Conservation (phyloP, 805 yeast genomes). For the Monosporozyma servazzii region DNA sequence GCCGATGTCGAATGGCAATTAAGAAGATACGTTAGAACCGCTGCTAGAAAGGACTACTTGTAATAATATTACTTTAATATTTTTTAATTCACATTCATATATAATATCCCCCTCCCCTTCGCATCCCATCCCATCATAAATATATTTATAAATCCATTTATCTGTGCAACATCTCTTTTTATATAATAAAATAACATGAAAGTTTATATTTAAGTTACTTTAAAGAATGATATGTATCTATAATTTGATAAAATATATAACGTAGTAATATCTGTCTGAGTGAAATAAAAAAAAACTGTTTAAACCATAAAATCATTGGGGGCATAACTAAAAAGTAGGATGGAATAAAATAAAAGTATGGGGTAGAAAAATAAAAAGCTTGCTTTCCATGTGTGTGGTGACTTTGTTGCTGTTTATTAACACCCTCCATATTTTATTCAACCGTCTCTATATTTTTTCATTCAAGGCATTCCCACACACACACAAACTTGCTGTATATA, state of each 20-base stretch:
- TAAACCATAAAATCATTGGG: background rate
- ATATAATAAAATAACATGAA: background rate
- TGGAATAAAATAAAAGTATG: background rate
- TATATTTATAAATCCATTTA: background rate
- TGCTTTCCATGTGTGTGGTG: background rate
- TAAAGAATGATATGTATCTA: background rate
- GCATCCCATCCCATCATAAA: background rate
- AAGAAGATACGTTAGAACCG: slow-evolving; percentile 89
- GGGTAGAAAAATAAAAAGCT: background rate
- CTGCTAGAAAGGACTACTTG: slow-evolving; percentile 86
- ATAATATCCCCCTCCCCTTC: background rate
- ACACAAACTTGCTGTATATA: background rate
- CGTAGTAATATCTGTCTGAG: background rate
- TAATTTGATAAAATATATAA: background rate
- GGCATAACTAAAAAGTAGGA: background rate
- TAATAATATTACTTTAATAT: background rate
- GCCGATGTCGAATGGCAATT: slow-evolving; percentile 98
- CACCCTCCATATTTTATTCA: background rate
- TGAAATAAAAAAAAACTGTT: background rate
- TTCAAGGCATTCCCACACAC: background rate
- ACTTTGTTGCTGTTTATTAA: too few relatives aligned
- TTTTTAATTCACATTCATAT: background rate
- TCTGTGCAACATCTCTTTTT: background rate
- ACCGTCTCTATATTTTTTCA: too few relatives aligned
- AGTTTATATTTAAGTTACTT: background rate